Conservation (phyloP, 257 asterid species). For the Nicotiana tomentosiformis region DNA sequence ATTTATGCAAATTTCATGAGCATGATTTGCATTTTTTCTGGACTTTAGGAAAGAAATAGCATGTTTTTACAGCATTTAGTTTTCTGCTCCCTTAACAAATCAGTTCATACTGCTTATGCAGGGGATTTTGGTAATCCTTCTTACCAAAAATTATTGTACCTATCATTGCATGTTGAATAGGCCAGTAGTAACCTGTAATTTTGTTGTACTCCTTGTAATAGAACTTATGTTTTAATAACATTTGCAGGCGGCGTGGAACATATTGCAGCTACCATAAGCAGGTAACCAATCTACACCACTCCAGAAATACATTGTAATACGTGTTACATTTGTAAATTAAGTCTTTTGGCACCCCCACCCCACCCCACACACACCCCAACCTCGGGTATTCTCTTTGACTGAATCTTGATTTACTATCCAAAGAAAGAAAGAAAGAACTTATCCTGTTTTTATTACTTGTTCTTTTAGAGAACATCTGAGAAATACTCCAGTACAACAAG, state of each 20-base stretch:
- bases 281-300: conserved; percentile 27
- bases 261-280: conserved; percentile 64
- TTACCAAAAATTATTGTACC: not conserved
- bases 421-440: not conserved
- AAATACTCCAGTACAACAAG: conserved; percentile 54
- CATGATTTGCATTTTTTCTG: not conserved
- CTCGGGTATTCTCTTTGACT: not conserved
- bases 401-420: not conserved
- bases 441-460: not conserved
- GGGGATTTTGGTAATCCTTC: not conserved
- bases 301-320: too few relatives aligned
- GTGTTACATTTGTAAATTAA: not conserved
- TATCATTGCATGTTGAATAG: not conserved
- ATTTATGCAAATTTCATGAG: not conserved
- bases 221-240: not conserved
- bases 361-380: not conserved
- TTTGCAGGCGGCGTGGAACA: conserved; percentile 55
- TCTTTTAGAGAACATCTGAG: conserved; percentile 47
- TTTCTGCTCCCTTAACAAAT: not conserved
- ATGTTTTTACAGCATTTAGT: not conserved
- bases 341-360: not conserved
- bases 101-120: not conserved
- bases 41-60: not conserved
- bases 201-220: not conserved
- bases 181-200: not conserved